Percentiles rank a stretch among this genome's conserved stretches.
phyloP scores from a whole-genome alignment of 116 monocot species.

The Phalaenopsis hybrid region DNA sequence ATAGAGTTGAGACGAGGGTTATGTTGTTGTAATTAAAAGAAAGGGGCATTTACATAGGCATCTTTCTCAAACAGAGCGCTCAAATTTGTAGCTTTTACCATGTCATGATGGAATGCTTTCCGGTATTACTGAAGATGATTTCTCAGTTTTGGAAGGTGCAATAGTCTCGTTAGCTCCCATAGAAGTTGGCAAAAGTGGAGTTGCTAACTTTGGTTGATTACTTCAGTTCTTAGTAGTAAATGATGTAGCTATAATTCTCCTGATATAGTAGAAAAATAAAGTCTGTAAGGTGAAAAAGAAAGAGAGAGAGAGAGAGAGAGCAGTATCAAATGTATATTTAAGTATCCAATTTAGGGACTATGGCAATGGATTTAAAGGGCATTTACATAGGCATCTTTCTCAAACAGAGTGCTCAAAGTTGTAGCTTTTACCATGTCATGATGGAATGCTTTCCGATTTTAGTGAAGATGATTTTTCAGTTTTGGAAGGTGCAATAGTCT shows the following conservation, averaged over 20 bases:
- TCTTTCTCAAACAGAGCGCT: not conserved
- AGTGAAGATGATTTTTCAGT: not conserved
- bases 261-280: not conserved
- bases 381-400: not conserved
- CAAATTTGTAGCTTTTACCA: not conserved
- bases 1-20: not conserved
- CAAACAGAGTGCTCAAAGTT: not conserved
- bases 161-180: conserved; percentile 6
- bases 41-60: not conserved
- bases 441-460: not conserved
- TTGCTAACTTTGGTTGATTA: not conserved
- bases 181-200: not conserved
- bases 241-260: not conserved
- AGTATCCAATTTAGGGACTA: not conserved
- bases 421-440: not conserved
- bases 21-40: not conserved
- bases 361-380: no score
- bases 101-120: not conserved
- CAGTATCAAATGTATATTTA: not conserved
- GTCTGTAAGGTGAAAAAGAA: not conserved
- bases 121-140: not conserved
- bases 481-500: conserved; percentile 3
- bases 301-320: not conserved
- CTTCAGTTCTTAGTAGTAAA: not conserved
- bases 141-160: conserved; percentile 2